Evolutionary conservation across 805 yeast genomes (phyloP).

Genomic region (Hanseniaspora guilliermondii): DNA sequence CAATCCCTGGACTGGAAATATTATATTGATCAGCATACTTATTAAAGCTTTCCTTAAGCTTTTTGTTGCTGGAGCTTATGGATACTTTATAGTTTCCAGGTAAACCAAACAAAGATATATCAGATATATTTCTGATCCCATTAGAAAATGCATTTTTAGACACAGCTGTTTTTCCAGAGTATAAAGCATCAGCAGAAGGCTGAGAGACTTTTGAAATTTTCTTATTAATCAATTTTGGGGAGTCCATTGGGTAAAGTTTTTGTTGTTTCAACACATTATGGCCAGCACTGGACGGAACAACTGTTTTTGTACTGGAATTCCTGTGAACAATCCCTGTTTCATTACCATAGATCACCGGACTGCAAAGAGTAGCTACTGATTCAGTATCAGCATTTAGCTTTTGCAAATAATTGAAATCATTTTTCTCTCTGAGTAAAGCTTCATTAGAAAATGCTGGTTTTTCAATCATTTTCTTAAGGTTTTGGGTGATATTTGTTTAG

Average conservation of each 20-base stretch:
- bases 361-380: not conserved
- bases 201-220: not conserved
- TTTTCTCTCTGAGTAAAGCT: too few species aligned
- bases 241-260: not conserved
- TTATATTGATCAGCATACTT: not conserved
- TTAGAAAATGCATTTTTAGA: not conserved
- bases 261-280: not conserved
- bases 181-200: not conserved
- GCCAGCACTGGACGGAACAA: not conserved
- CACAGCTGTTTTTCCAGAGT: not conserved
- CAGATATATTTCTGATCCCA: not conserved
- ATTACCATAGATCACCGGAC: not conserved
- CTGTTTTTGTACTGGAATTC: not conserved
- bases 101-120: not conserved
- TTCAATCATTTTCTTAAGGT: not conserved
- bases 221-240: not conserved
- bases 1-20: slow-evolving; percentile 3
- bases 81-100: not conserved
- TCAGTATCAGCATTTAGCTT: not conserved
- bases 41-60: not conserved
- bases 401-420: too few species aligned
- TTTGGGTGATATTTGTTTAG: not conserved
- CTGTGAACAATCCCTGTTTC: not conserved
- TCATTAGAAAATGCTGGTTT: not conserved
- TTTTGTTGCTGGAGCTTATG: not conserved